Evolutionary conservation across 345 rosid species (phyloP).

Genomic region (Erodium maritimum): DNA sequence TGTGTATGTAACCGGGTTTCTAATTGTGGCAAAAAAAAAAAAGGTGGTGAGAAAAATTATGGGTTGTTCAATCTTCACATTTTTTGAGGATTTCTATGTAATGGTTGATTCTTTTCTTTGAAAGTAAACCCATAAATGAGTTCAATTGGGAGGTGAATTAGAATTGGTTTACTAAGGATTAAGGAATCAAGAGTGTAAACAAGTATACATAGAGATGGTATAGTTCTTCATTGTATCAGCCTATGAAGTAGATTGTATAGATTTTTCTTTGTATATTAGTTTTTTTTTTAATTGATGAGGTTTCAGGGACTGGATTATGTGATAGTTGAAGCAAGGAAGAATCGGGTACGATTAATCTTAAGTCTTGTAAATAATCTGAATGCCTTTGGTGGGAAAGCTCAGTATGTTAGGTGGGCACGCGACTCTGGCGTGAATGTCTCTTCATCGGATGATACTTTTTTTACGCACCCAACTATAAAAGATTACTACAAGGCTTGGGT

Average conservation of each 20-base stretch:
- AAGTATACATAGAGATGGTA: no score
- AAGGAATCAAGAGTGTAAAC: no score
- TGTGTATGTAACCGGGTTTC: no score
- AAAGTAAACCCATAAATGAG: no score
- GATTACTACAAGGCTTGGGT: slow-evolving; percentile 25
- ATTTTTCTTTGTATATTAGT: neutral
- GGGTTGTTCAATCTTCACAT: no score
- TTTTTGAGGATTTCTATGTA: no score
- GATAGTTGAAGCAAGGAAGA: slow-evolving; percentile 33
- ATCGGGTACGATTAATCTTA: slow-evolving; percentile 26
- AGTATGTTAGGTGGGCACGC: slow-evolving; percentile 34
- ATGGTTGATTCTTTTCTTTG: no score
- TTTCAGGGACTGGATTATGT: slow-evolving; percentile 36
- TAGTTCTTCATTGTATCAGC: no score
- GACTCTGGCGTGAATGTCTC: slow-evolving; percentile 23
- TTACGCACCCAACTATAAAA: slow-evolving; percentile 20
- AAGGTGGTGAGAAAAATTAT: no score
- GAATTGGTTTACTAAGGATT: no score
- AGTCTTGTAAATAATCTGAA: slow-evolving; percentile 38
- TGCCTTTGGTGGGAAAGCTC: slow-evolving; percentile 43
- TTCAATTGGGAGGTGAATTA: no score
- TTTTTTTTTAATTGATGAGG: slow-evolving; percentile 2
- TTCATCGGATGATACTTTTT: slow-evolving; percentile 21
- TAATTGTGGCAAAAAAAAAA: no score
- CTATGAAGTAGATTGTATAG: neutral